Evolutionary conservation across 129 eudicot genomes (phyloP), one percentile per base, ranked within the genome.

Genomic region (Escallonia herrerae): DNA sequence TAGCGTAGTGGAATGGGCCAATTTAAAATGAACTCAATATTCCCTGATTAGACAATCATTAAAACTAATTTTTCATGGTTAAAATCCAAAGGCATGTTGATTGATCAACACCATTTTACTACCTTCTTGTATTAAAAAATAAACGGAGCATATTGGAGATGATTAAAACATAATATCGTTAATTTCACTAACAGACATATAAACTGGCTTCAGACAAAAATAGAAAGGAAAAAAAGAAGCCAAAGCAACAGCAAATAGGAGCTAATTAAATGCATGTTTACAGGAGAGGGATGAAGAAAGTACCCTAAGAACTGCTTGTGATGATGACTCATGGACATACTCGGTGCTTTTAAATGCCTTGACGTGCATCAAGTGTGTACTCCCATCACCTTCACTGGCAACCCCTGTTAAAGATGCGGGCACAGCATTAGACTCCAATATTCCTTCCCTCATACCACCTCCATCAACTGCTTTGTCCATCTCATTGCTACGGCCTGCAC

Each of bases 401-500:
- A 58, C 64, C 62, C 79, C 80, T 8, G 75, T 77, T 15, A 86
- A 73, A 77, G 75, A 69, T 51, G 66, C 68, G 8, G 76, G 51
- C 39, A 65, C 74, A 62, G 37, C 79, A 47, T 63, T 76, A 47
- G 76, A 50, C 53, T 62, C 69, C 14, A 69, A 62, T 8, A 50
- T 68, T 70, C 74, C 90, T 74, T 71, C 79, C 69, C 81, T 74
- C 60, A 65, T 76, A 64, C 74, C 55, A 65, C 72, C 79, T 64
- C 49, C 52, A 57, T 60, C 74, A 46, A 38, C 47, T 47, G 48
- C 81, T 63, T 71, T 80, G n/a, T 40, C 77, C 72, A 72, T 75
- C 45, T 64, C 87, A 61, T 80, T 81, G 64, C 75, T 81, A 4
- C 9, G 82, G 69, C 68, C 78, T 62, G 83, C 70, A 58, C 78